phyloP scores from a whole-genome alignment of 2,329 filamentous ascomycete genomes.

The Penicillium sp. region DNA sequence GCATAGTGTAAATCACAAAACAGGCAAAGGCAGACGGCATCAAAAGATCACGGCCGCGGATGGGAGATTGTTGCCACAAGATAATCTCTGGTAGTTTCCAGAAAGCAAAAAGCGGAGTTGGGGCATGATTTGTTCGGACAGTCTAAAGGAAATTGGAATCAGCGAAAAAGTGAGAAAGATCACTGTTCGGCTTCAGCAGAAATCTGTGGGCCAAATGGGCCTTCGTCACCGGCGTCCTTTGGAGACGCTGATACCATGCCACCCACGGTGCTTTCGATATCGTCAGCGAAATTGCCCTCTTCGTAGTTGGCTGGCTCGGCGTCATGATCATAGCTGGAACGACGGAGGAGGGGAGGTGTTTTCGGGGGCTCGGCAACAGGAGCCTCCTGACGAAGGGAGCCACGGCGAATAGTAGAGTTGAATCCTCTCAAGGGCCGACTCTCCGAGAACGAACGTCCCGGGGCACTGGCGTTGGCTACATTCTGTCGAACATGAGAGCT shows the following conservation, averaged over 20 bases:
- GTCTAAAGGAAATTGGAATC: conserved; percentile 2
- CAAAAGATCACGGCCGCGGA: no score
- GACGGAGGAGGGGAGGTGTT: conserved; percentile 57
- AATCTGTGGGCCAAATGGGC: conserved; percentile 35
- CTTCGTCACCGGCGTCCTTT: conserved; percentile 27
- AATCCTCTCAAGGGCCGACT: conserved; percentile 35
- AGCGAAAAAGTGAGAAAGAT: conserved; percentile 1
- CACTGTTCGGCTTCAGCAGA: conserved; percentile 11
- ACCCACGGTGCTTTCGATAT: conserved; percentile 49
- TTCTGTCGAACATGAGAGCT: conserved; percentile 67
- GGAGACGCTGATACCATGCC: conserved; percentile 38
- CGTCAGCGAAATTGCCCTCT: conserved; percentile 50
- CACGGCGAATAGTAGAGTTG: conserved; percentile 29
- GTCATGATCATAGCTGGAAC: conserved; percentile 58
- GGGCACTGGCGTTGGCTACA: conserved; percentile 45
- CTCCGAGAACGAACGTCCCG: conserved; percentile 35
- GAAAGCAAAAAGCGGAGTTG: neutral
- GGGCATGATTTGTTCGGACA: conserved; percentile 6
- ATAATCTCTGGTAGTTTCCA: neutral
- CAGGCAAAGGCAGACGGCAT: no score
- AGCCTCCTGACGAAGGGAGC: conserved; percentile 33
- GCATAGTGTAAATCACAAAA: no score
- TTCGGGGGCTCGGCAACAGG: conserved; percentile 37
- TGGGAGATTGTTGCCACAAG: no score
- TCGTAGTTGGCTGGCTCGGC: conserved; percentile 53